Base-by-base conservation (phyloP, 2,329 filamentous ascomycete species). In the Aspergillus tamarii region DNA sequence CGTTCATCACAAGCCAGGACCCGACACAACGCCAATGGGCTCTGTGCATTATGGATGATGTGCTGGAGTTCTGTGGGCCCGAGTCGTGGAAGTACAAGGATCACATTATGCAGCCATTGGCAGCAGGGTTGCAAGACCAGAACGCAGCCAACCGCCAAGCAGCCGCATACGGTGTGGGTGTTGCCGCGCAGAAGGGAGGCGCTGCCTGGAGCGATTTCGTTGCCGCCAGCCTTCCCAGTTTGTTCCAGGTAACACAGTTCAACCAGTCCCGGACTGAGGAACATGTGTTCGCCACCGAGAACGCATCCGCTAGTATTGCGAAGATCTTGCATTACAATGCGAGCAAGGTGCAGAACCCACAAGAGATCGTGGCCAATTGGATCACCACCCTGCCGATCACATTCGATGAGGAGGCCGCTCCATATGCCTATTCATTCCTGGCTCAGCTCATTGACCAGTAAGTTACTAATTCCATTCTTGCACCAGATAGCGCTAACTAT, bases 31-130 rank as follows among this genome's bases (percentile, higher is more conserved):
- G 95, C 61, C 95, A 99, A 77, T 99, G 95, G 95, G 94, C 93
- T n/a, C 86, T 99, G 60, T 99, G 95, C 83, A 97, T 99, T 71
- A 93, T 97, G 84, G 95, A 99, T 74, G 95, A 99, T 77, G 94
- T 99, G 41, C 86, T 99, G 41, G 95, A 99, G 78, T 99, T 98
- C 83, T 98, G 94, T 76, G 94, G 94, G 0, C 86, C 90, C 0
- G 89, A 96, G 70, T 96, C 92, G 72, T 94, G 91, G 83, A 88
- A 90, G 69, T 99, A 96, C 77, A 89, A 90, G 73, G 87, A 89
- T 70, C 89, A 94, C 74, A 97, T 99, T 72, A 89, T 94, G 62
- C 89, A 93, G 72, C 94, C 95, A 12, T 86, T 99, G 45, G 85
- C 96, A 53, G 88, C 91, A 64, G 95, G 95, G 52, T 92, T 97